Evolutionary conservation across 805 yeast genomes (phyloP).

Genomic region (Suhomyces sp.): DNA sequence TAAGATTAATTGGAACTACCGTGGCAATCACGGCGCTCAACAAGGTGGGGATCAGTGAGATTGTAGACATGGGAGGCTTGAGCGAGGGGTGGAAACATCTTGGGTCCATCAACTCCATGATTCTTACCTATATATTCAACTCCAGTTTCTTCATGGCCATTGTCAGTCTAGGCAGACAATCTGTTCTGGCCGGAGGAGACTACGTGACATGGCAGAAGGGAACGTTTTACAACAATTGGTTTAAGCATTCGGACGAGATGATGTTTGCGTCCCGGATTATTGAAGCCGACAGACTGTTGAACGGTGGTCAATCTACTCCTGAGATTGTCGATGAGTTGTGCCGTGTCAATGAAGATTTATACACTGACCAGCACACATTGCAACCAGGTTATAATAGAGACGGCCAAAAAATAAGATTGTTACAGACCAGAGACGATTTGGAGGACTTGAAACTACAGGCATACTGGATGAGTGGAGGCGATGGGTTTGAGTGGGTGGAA

Average conservation of each 20-base stretch:
- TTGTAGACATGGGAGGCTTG: constrained; percentile 39
- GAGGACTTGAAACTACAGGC: constrained; percentile 71
- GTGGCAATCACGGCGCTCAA: constrained; percentile 34
- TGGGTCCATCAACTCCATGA: constrained; percentile 47
- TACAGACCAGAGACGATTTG: constrained; percentile 46
- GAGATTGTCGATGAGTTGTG: constrained; percentile 39
- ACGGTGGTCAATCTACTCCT: constrained; percentile 38
- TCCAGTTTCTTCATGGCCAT: constrained; percentile 40
- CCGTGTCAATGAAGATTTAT: constrained; percentile 25
- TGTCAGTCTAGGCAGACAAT: constrained; percentile 40
- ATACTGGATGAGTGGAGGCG: constrained; percentile 86
- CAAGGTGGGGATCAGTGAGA: constrained; percentile 40
- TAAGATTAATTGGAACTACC: constrained; percentile 31
- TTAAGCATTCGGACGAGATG: constrained; percentile 63
- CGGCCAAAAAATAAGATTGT: constrained; percentile 38
- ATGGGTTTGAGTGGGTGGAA: constrained; percentile 84
- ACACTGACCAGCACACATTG: constrained; percentile 22
- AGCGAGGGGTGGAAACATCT: constrained; percentile 36
- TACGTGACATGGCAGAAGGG: constrained; percentile 63
- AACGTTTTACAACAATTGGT: constrained; percentile 62
- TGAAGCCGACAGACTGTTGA: constrained; percentile 59
- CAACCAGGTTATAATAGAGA: constrained; percentile 35
- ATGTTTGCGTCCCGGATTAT: constrained; percentile 61
- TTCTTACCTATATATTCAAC: constrained; percentile 38
- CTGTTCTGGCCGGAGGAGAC: constrained; percentile 45